Evolutionary conservation across 768 basidiomycete genomes (phyloP), one percentile per base, ranked within the genome.

Genomic region (Tremella fuciformis): DNA sequence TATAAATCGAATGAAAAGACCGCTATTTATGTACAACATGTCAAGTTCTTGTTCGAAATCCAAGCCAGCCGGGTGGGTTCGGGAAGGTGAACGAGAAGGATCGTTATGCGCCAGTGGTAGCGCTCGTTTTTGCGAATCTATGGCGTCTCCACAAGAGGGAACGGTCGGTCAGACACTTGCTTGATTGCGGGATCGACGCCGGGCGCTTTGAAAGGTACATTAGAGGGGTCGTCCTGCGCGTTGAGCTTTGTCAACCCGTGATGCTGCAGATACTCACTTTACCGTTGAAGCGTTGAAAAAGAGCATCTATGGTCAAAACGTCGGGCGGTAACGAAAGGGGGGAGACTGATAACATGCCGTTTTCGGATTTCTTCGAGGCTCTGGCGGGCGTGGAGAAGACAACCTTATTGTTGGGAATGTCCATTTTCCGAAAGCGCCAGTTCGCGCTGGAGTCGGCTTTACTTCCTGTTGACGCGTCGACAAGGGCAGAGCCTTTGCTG

Each of bases 361-460:
- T 8, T 4, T 22, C 6, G 22, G n/a, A 46, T 46, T 15, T 22
- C 13, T 53, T 26, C 41, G 38, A 19, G 19, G 16, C 16, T n/a
- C 21, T 15, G 25, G 51, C 8, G 7, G 50, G 21, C 22, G 19
- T 39, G 7, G 40, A 53, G 13, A 52, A 46, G n/a, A n/a, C 16
- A 15, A 46, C 34, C 18, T 51, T 50, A 29, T 49, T 50, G 37
- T 16, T 18, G 21, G 50, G 13, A 29, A 22, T 15, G n/a, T 15
- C 37, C 37, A 0, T 44, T 24, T 1, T 41, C 25, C 55, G 57
- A 9, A 51, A 46, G 4, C 67, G 41, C 71, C 71, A 73, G 40
- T 73, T 70, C 15, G 34, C 60, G 47, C 71, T 73, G 15, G 59
- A 55, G 52, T 73, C 71, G 2, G 71, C 71, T 51, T 73, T 73